Conservation (phyloP, 257 asterid species). For the Penstemon davidsonii region DNA sequence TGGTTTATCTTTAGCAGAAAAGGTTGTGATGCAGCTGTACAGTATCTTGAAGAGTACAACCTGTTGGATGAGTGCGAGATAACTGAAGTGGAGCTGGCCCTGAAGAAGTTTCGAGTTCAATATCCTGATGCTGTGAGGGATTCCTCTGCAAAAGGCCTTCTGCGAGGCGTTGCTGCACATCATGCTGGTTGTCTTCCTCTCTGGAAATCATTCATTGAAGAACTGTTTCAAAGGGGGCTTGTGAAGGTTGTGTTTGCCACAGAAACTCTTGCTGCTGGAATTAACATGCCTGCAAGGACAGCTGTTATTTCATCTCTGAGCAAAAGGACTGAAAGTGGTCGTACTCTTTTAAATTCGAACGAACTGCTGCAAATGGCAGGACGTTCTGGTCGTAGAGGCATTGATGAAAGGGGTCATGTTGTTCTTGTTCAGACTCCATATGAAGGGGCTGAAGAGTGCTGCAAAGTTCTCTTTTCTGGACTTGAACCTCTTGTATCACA, state of each 20-base stretch:
- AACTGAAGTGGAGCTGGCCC: conserved; percentile 87
- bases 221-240: conserved; percentile 86
- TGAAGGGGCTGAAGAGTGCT: conserved; percentile 95
- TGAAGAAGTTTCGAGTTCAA: conserved; percentile 74
- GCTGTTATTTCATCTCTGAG: conserved; percentile 91
- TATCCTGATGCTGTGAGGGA: conserved; percentile 96
- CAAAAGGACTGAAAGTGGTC: conserved; percentile 92
- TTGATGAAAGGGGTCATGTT: conserved; percentile 88
- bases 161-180: conserved; percentile 95
- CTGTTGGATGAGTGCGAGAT: conserved; percentile 84
- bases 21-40: conserved; percentile 99
- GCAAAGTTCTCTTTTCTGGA: conserved; percentile 92
- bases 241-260: conserved; percentile 98
- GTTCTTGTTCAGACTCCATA: conserved; percentile 87
- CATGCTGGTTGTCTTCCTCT: conserved; percentile 99
- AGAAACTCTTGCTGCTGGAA: conserved; percentile 99
- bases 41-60: conserved; percentile 72
- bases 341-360: conserved; percentile 69
- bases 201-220: conserved; percentile 95
- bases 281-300: conserved; percentile 99
- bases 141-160: conserved; percentile 87
- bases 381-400: conserved; percentile 99
- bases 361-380: conserved; percentile 99
- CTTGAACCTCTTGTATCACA: conserved; percentile 95
- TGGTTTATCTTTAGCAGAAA: conserved; percentile 99